These are phyloP conservation scores for Paramecium caudatum DNA, from an alignment of 73 alveolate genomes.

Conservation along the genomic window DNA sequence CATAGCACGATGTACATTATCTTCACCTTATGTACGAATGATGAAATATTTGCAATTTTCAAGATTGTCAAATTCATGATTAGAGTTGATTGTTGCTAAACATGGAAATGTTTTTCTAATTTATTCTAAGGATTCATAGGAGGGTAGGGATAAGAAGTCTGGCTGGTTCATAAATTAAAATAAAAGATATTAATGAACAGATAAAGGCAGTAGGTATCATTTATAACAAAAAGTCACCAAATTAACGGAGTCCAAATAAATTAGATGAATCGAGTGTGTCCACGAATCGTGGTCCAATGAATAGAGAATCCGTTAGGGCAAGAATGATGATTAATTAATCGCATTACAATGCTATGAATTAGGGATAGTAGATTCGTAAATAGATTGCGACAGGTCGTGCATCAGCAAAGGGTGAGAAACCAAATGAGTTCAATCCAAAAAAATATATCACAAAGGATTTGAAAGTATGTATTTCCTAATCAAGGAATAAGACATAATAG, in stretches of 20 bases:
- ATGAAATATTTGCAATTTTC: constrained; percentile 57
- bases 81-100: neutral
- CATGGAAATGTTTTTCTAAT: constrained; percentile 51
- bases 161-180: constrained; percentile 46
- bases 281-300: neutral
- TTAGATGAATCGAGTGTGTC: constrained; percentile 33
- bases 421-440: constrained; percentile 65
- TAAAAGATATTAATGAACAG: neutral
- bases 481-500: constrained; percentile 50
- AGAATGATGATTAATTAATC: constrained; percentile 35
- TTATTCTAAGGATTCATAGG: neutral
- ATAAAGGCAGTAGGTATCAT: constrained; percentile 1
- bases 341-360: constrained; percentile 10
- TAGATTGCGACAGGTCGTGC: constrained; percentile 26
- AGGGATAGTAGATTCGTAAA: constrained; percentile 11
- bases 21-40: constrained; percentile 66
- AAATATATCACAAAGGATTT: constrained; percentile 62
- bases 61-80: constrained; percentile 19
- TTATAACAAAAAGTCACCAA: neutral
- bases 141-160: constrained; percentile 14
- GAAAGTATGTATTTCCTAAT: neutral
- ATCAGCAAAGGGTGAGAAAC: constrained; percentile 41
- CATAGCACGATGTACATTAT: constrained; percentile 68
- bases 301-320: constrained; percentile 29
- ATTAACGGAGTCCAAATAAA: constrained; percentile 4